Percentiles rank a stretch among this genome's conserved stretches.
These are phyloP conservation scores for Globisporangium rhizosaccharum DNA, from an alignment of 352 stramenopile genomes.

Conservation along the genomic window DNA sequence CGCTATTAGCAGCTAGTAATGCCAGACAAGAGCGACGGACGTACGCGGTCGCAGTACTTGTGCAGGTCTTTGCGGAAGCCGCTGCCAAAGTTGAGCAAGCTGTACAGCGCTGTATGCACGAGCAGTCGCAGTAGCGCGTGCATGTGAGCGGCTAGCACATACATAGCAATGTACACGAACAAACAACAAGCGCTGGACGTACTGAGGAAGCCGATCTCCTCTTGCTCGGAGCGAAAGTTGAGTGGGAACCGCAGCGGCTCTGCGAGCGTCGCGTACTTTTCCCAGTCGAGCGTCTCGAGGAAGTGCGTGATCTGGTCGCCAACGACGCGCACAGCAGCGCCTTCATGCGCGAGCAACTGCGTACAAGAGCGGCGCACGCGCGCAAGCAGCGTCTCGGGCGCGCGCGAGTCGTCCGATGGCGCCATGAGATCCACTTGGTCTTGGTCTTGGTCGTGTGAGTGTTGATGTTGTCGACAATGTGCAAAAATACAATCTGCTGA, in stretches of 20 bases:
- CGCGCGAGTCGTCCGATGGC: conserved; percentile 5
- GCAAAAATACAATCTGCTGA: no score
- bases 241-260: conserved; percentile 61
- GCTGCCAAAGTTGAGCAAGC: conserved; percentile 76
- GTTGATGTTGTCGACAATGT: no score
- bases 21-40: neutral
- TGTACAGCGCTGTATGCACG: conserved; percentile 38
- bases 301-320: conserved; percentile 44
- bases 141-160: neutral
- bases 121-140: neutral
- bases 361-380: conserved; percentile 54
- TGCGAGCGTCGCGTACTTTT: conserved; percentile 42
- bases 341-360: conserved; percentile 34
- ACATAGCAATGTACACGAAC: neutral
- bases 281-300: conserved; percentile 40
- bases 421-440: conserved; percentile 20
- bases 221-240: conserved; percentile 62
- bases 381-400: conserved; percentile 18
- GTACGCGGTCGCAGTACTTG: conserved; percentile 55
- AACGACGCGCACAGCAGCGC: conserved; percentile 44
- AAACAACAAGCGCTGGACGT: conserved; percentile 7
- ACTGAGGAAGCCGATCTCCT: conserved; percentile 82
- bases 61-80: conserved; percentile 76
- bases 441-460: neutral
- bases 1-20: no score